Evolutionary conservation across 2,329 filamentous ascomycete species (phyloP).

Genomic region (Ophiostoma sp.): DNA sequence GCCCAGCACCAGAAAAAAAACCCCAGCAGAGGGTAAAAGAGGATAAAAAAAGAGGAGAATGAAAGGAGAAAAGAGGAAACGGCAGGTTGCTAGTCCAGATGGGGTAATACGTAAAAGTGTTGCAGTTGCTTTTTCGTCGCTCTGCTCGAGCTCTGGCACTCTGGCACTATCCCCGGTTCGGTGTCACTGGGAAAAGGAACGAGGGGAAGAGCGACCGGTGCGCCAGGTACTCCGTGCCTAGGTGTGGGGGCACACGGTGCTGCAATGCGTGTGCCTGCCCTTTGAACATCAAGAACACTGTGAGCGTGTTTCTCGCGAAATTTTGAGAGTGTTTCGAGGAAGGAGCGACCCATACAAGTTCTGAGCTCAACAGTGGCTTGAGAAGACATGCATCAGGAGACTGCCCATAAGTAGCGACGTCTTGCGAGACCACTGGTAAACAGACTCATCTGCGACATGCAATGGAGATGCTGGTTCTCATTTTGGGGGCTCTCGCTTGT

Average conservation of each 20-base stretch:
- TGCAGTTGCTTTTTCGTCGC: background rate
- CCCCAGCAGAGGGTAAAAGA: background rate
- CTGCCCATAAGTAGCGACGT: too few species aligned
- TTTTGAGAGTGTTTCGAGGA: background rate
- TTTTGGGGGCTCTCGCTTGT: background rate
- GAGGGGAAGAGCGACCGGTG: background rate
- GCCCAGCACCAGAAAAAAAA: background rate
- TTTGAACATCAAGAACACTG: background rate
- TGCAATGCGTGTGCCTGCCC: background rate
- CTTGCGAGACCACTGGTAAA: background rate
- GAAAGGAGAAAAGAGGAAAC: background rate
- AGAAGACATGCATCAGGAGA: too few species aligned
- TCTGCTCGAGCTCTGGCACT: background rate
- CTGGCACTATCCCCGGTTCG: background rate
- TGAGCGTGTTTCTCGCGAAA: background rate
- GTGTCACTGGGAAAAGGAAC: background rate
- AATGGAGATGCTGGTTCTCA: background rate
- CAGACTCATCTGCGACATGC: background rate
- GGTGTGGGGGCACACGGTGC: slow-evolving; percentile 8
- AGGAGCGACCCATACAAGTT: background rate
- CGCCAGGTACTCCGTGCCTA: slow-evolving; percentile 16
- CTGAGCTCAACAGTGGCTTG: too few species aligned
- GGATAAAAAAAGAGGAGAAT: background rate
- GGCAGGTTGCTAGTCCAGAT: slow-evolving; percentile 9
- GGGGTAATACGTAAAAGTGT: slow-evolving; percentile 16